Conservation (phyloP, 345 rosid species). For the Bretschneidera sinensis region DNA sequence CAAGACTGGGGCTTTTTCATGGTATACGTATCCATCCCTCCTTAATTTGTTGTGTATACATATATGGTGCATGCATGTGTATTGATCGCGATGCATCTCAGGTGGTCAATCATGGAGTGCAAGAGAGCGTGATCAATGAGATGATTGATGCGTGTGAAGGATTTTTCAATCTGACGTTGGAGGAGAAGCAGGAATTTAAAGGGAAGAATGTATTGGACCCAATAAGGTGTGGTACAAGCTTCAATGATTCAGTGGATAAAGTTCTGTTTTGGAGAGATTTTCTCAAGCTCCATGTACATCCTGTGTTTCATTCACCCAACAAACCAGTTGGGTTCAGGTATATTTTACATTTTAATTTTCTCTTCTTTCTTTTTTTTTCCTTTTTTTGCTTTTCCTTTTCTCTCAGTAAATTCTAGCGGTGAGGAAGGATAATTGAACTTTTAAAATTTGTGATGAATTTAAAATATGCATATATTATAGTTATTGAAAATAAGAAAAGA, state of each 20-base stretch:
- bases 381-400: background rate
- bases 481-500: too few relatives aligned
- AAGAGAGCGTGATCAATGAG: too few relatives aligned
- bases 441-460: too few relatives aligned
- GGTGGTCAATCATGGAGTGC: slow-evolving; percentile 29
- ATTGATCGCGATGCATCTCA: too few relatives aligned
- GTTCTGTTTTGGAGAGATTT: slow-evolving; percentile 48
- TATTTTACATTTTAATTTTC: too few relatives aligned
- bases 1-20: slow-evolving; percentile 61
- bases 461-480: too few relatives aligned
- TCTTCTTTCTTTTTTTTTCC: slow-evolving; percentile 1
- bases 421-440: too few relatives aligned
- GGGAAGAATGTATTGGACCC: slow-evolving; percentile 50
- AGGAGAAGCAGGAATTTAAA: slow-evolving; percentile 37
- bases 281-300: slow-evolving; percentile 40
- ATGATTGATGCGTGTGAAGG: slow-evolving; percentile 20
- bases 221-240: slow-evolving; percentile 52
- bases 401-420: too few relatives aligned
- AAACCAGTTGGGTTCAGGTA: slow-evolving; percentile 45
- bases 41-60: too few relatives aligned
- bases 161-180: slow-evolving; percentile 43
- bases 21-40: too few relatives aligned
- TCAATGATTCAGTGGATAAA: slow-evolving; percentile 37
- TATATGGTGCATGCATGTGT: too few relatives aligned
- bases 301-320: slow-evolving; percentile 37